phyloP scores from a whole-genome alignment of 2,329 filamentous ascomycete species.

The Alternaria triticimaculans region DNA sequence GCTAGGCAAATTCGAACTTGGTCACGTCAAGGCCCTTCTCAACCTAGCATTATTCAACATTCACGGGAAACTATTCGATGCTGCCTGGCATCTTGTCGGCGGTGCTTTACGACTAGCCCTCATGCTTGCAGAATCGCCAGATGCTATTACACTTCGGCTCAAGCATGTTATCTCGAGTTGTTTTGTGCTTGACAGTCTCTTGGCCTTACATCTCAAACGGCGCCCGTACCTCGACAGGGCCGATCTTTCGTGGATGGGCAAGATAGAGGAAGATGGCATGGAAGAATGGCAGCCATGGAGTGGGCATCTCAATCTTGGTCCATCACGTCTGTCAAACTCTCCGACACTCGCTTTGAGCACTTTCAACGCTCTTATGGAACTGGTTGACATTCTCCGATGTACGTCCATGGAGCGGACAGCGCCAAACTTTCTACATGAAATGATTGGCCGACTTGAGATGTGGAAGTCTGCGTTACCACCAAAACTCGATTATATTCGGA shows the following conservation, averaged over 20 bases:
- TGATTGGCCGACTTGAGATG: slow-evolving; percentile 46
- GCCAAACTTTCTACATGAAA: slow-evolving; percentile 40
- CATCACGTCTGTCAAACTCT: slow-evolving; percentile 16
- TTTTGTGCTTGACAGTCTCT: slow-evolving; percentile 66
- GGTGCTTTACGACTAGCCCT: slow-evolving; percentile 63
- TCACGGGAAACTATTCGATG: slow-evolving; percentile 60
- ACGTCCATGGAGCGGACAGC: slow-evolving; percentile 18
- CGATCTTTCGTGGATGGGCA: slow-evolving; percentile 55
- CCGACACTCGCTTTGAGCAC: slow-evolving; percentile 57
- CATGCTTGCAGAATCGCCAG: slow-evolving; percentile 47
- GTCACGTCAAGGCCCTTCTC: slow-evolving; percentile 51
- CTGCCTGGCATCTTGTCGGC: slow-evolving; percentile 70
- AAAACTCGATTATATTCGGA: slow-evolving; percentile 30
- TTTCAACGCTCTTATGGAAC: slow-evolving; percentile 58
- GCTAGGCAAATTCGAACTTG: slow-evolving; percentile 39
- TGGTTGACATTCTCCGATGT: slow-evolving; percentile 33
- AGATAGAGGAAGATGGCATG: slow-evolving; percentile 68
- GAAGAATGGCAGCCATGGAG: slow-evolving; percentile 79
- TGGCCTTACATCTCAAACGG: slow-evolving; percentile 59
- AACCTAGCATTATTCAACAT: slow-evolving; percentile 67
- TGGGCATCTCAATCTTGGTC: slow-evolving; percentile 53
- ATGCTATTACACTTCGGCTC: slow-evolving; percentile 34
- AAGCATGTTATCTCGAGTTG: slow-evolving; percentile 61
- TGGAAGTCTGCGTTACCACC: slow-evolving; percentile 44
- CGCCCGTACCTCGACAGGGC: slow-evolving; percentile 58